Evolutionary conservation across 495 filamentous ascomycete genomes (phyloP).

Genomic region (Letharia lupina): DNA sequence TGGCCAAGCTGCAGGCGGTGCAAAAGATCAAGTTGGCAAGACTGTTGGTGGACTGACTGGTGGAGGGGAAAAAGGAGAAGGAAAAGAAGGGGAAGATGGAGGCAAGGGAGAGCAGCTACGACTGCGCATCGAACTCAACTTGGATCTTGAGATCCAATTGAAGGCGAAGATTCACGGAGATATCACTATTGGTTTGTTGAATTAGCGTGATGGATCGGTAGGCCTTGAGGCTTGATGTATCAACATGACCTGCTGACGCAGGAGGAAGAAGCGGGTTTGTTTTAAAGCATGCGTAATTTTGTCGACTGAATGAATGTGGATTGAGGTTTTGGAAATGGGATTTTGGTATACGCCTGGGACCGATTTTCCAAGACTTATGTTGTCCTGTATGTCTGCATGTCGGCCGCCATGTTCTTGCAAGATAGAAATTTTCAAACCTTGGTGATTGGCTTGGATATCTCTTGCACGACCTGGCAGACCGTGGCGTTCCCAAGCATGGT

Average conservation of each 20-base stretch:
- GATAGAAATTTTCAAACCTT: background rate
- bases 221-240: background rate
- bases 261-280: background rate
- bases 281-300: background rate
- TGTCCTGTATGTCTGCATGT: background rate
- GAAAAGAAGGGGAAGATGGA: slow-evolving; percentile 13
- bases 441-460: background rate
- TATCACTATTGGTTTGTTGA: slow-evolving; percentile 73
- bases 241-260: background rate
- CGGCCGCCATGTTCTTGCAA: background rate
- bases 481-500: background rate
- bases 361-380: background rate
- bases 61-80: slow-evolving; percentile 16
- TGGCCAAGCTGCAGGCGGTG: slow-evolving; percentile 45
- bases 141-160: slow-evolving; percentile 83
- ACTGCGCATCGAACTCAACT: slow-evolving; percentile 73
- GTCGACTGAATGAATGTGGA: background rate
- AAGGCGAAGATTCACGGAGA: slow-evolving; percentile 93
- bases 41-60: slow-evolving; percentile 22
- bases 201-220: background rate
- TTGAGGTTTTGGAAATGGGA: background rate
- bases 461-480: background rate
- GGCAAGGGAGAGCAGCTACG: slow-evolving; percentile 43
- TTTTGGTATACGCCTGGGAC: background rate
- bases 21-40: slow-evolving; percentile 22